Conservation (phyloP, 352 stramenopile species). For the Globisporangium irregulare region DNA sequence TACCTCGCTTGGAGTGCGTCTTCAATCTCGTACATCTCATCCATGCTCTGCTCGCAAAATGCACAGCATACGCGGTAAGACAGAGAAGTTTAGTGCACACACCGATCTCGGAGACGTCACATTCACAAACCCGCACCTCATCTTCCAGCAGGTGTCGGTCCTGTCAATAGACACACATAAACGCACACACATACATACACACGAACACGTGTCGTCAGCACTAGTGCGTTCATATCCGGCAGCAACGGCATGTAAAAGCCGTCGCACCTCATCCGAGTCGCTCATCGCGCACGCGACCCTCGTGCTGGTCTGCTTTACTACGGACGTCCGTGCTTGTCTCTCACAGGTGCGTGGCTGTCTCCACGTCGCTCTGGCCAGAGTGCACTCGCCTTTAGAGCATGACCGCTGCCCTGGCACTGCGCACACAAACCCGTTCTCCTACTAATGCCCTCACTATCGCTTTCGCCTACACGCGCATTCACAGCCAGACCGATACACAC, state of each 20-base stretch:
- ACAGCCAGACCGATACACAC: neutral
- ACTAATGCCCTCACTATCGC: neutral
- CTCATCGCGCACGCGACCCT: slow-evolving; percentile 25
- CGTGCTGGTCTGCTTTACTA: neutral
- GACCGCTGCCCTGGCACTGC: neutral
- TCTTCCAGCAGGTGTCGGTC: slow-evolving; percentile 46
- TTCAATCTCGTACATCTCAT: slow-evolving; percentile 66
- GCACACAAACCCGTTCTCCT: neutral
- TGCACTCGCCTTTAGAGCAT: neutral
- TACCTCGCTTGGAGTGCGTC: slow-evolving; percentile 53
- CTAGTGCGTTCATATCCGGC: neutral
- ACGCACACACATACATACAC: neutral
- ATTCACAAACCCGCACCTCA: slow-evolving; percentile 26
- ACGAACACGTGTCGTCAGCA: neutral
- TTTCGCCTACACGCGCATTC: neutral
- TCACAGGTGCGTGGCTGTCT: neutral
- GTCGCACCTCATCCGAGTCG: slow-evolving; percentile 49
- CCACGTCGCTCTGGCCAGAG: neutral
- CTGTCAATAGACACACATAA: slow-evolving; percentile 13
- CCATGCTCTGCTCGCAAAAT: slow-evolving; percentile 54
- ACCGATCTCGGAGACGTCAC: neutral
- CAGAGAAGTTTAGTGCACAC: neutral
- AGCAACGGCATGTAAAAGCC: neutral
- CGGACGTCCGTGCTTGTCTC: neutral
- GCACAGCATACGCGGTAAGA: neutral